Conservation (phyloP, 2,329 filamentous ascomycete genomes). For the Stachybotrys chartarum region DNA sequence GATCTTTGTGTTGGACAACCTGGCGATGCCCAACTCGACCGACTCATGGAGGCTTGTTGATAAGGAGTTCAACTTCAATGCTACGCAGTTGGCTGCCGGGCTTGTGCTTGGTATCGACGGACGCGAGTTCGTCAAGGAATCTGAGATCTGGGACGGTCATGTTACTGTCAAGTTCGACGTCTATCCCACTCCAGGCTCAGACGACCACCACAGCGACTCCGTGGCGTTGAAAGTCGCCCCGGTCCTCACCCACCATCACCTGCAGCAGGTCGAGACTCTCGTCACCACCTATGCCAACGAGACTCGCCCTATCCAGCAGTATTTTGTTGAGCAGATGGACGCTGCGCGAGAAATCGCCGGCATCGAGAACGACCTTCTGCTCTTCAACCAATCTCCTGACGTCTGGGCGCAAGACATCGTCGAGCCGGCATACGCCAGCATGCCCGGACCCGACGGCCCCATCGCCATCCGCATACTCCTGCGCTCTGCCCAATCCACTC, state of each 20-base stretch:
- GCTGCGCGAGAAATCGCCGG: constrained; percentile 7
- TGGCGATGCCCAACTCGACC: neutral
- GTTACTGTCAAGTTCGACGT: constrained; percentile 21
- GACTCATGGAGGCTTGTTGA: constrained; percentile 18
- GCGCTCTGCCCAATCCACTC: constrained; percentile 17
- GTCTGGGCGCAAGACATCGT: constrained; percentile 32
- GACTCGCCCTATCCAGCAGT: constrained; percentile 9
- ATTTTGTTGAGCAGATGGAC: constrained; percentile 5
- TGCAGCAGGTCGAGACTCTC: constrained; percentile 19
- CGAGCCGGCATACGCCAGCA: constrained; percentile 29
- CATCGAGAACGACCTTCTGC: constrained; percentile 9
- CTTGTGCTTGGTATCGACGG: constrained; percentile 28
- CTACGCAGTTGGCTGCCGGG: constrained; percentile 17
- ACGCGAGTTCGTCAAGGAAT: constrained; percentile 16
- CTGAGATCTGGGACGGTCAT: constrained; percentile 17
- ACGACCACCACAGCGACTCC: constrained; percentile 10
- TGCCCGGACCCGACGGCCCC: constrained; percentile 26
- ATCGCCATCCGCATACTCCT: constrained; percentile 25
- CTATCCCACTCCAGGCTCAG: constrained; percentile 6
- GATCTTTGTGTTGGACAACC: constrained; percentile 14
- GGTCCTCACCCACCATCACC: constrained; percentile 28
- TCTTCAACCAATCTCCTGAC: constrained; percentile 17
- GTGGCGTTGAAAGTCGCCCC: constrained; percentile 29
- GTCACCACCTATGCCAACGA: constrained; percentile 7
- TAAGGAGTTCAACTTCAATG: constrained; percentile 18